Evolutionary conservation across 208 protist species (phyloP).

Genomic region (Leishmania arabica): DNA sequence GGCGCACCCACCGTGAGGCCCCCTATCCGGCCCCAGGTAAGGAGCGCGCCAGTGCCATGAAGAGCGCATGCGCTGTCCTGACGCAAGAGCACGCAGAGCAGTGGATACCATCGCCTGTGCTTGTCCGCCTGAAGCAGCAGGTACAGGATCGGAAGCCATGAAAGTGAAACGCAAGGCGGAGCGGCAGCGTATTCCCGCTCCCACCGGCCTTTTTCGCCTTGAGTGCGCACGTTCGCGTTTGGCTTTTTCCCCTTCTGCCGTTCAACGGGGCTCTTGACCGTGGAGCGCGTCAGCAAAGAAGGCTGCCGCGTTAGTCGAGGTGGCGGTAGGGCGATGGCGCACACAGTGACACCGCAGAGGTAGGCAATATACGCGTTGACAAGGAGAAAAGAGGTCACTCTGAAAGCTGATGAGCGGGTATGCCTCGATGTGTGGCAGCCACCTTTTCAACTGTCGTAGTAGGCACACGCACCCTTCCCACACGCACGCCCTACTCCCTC

Average conservation of each 20-base stretch:
- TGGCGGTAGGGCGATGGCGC: background rate
- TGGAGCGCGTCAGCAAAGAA: background rate
- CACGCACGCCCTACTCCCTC: background rate
- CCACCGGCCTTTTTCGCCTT: background rate
- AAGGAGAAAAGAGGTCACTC: background rate
- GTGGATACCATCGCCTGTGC: constrained; percentile 15
- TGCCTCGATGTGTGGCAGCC: background rate
- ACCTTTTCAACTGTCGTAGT: background rate
- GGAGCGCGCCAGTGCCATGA: constrained; percentile 8
- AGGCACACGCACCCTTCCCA: background rate
- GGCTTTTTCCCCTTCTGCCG: background rate
- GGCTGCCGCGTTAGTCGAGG: background rate
- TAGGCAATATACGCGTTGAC: background rate
- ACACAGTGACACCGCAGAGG: background rate
- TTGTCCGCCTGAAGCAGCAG: constrained; percentile 9
- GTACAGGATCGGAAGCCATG: background rate
- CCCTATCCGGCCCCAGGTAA: background rate
- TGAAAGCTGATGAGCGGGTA: background rate
- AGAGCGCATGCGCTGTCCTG: constrained; percentile 19
- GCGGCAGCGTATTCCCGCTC: background rate
- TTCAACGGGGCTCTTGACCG: background rate
- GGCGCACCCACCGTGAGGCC: background rate
- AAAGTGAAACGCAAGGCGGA: background rate
- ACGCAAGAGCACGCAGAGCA: constrained; percentile 25
- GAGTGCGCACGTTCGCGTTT: background rate